phyloP scores from a whole-genome alignment of 225 moss, liverwort and hornwort genomes.

The Takakia lepidozioides region DNA sequence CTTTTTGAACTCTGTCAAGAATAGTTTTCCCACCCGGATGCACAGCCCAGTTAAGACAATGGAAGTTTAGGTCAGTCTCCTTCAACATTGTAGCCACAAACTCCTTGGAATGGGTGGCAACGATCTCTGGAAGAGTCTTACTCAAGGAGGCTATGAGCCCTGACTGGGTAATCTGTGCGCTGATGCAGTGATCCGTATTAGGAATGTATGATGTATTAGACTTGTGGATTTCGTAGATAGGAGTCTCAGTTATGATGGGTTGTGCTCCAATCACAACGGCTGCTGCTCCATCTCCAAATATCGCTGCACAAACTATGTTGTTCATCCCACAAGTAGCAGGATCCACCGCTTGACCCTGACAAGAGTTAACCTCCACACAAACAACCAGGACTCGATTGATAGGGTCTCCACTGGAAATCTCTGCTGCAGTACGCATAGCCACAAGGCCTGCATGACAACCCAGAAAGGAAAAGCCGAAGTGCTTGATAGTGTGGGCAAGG shows the following conservation, averaged over 20 bases:
- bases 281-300: not conserved
- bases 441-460: conserved; percentile 24
- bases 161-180: conserved; percentile 8
- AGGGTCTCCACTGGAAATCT: conserved; percentile 19
- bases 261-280: too few species aligned
- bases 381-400: conserved; percentile 6
- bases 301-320: not conserved
- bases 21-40: conserved; percentile 27
- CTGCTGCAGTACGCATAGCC: conserved; percentile 11
- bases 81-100: conserved; percentile 17
- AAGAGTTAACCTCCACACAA: conserved; percentile 17
- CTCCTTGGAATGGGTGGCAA: conserved; percentile 1
- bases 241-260: not conserved
- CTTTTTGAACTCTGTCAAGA: conserved; percentile 19
- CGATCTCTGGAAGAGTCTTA: conserved; percentile 16
- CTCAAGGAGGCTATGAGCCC: conserved; percentile 10
- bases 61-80: conserved; percentile 2
- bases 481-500: conserved; percentile 16
- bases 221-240: too few species aligned
- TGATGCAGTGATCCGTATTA: conserved; percentile 10
- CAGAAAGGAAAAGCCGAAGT: conserved; percentile 9
- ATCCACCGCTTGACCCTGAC: conserved; percentile 12
- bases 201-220: too few species aligned
- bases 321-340: not conserved
- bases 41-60: conserved; percentile 16